These are phyloP conservation scores for Hericium erinaceus DNA, from an alignment of 768 basidiomycete genomes.

Conservation along the genomic window DNA sequence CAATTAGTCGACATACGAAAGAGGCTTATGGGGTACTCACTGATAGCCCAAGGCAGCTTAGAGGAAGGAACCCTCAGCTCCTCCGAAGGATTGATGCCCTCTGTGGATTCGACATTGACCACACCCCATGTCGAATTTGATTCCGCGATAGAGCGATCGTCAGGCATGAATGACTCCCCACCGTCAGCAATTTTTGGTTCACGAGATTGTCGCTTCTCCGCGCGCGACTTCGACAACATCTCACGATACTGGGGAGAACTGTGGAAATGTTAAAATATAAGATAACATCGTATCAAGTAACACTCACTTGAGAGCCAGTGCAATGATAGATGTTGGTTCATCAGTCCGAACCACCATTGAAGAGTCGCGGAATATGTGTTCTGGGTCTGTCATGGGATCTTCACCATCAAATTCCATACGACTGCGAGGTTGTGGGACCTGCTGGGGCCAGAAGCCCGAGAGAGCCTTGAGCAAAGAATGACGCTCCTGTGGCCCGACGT, in stretches of 20 bases:
- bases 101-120: conserved; percentile 68
- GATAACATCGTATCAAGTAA: neutral
- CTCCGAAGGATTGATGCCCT: conserved; percentile 62
- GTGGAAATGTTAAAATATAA: neutral
- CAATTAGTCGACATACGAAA: neutral
- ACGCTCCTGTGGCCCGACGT: conserved; percentile 47
- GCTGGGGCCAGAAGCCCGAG: conserved; percentile 72
- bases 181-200: conserved; percentile 48
- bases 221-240: conserved; percentile 66
- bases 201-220: conserved; percentile 62
- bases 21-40: conserved; percentile 32
- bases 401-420: conserved; percentile 54
- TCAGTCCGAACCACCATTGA: conserved; percentile 93
- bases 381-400: conserved; percentile 67
- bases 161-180: conserved; percentile 87
- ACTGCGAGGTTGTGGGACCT: conserved; percentile 35
- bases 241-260: conserved; percentile 81
- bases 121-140: conserved; percentile 90
- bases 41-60: conserved; percentile 73
- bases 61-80: conserved; percentile 69
- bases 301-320: conserved; percentile 79
- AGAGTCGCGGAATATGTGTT: conserved; percentile 92
- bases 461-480: conserved; percentile 74
- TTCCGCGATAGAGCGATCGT: conserved; percentile 73
- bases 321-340: conserved; percentile 96